Base-by-base conservation (phyloP, 2,329 filamentous ascomycete genomes). In the Pestalotiopsis sp. region DNA sequence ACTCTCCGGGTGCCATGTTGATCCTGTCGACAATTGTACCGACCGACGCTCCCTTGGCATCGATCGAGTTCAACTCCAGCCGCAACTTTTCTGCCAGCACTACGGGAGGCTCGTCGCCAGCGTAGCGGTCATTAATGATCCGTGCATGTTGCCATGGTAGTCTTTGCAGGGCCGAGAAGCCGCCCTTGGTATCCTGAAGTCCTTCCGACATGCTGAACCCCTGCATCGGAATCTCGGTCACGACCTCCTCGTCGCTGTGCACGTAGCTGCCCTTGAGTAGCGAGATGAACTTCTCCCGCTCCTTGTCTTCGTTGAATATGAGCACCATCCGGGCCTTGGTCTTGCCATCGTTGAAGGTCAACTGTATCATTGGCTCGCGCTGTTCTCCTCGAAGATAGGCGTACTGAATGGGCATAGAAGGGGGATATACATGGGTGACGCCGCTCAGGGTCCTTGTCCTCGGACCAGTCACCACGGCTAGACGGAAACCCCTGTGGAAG, bases 1-100 rank as follows among this genome's bases (percentile, higher is more conserved):
- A 77, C 78, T 94, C 91, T n/a, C 92, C 92, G 11, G 91, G 90
- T 1, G 86, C 90, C 73, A 97, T 84, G 72, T 97, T 97, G 75
- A 97, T 85, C 48, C 94, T 88, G 79, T 98, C 94, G 1, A 92
- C 93, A 17, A 97, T 83, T 56, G 90, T 93, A 62, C 94, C 71
- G 22, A 78, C 74, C 5, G 76, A 75, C 48, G 73, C 71, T 26
- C 75, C 75, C 20, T 71, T 71, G 67, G 74, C 76, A 65, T 91
- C 89, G 69, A 91, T 88, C 71, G 92, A 93, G 67, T 94, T 90
- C 39, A 93, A 84, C 65, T 97, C 86, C 20, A 97, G 85, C 35
- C 94, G 88, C 69, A 97, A 81, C 72, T 87, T 88, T 74, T 96
- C 91, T 0, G 93, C 93, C 65, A 94, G 84, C 35, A 97, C 89